These are phyloP conservation scores for Solanum hybrid DNA, from an alignment of 305 asterid genomes.

Conservation along the genomic window DNA sequence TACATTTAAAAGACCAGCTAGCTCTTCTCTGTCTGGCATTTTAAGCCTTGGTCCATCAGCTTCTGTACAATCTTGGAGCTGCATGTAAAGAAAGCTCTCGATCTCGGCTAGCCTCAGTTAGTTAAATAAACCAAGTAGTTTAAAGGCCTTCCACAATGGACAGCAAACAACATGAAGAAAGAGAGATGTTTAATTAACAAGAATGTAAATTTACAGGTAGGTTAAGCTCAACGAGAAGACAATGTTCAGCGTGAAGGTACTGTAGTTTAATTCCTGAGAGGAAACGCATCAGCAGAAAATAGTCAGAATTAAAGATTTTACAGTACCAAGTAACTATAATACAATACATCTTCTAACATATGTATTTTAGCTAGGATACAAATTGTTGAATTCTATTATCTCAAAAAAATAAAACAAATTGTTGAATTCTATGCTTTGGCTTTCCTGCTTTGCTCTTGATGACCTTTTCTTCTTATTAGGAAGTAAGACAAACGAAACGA, in stretches of 20 bases:
- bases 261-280: background rate
- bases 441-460: background rate
- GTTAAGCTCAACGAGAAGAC: background rate
- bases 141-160: background rate
- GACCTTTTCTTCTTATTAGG: background rate
- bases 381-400: background rate
- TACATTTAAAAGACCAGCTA: background rate
- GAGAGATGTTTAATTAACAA: background rate
- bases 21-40: background rate
- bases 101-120: background rate
- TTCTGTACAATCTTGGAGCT: background rate
- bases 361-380: background rate
- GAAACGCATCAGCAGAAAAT: background rate
- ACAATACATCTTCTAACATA: background rate
- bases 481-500: background rate
- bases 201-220: background rate
- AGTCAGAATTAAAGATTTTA: background rate
- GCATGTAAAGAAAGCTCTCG: background rate
- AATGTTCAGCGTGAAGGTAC: background rate
- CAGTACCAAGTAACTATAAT: background rate
- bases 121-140: background rate
- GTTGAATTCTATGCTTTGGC: background rate
- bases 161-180: background rate
- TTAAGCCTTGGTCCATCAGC: background rate
- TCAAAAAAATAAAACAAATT: no score